Evolutionary conservation across 208 protist genomes (phyloP).

Genomic region (Leishmania guyanensis): DNA sequence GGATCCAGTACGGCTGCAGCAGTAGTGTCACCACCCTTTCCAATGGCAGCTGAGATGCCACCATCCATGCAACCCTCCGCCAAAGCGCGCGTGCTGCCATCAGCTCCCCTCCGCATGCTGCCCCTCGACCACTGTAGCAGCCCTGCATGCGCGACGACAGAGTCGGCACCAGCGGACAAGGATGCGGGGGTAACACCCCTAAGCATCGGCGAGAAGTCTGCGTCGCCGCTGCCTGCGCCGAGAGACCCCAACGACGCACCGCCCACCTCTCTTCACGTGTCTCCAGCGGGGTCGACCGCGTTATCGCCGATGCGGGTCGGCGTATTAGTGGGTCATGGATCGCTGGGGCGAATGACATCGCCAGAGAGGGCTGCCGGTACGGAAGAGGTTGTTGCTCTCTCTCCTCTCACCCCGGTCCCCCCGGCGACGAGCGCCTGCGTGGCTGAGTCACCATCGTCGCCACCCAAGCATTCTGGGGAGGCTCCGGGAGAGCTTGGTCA

Average conservation of each 20-base stretch:
- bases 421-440: neutral
- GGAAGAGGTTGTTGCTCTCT: slow-evolving; percentile 18
- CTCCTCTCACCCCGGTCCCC: slow-evolving; percentile 17
- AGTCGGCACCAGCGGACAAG: neutral
- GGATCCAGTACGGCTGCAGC: neutral
- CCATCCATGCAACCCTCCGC: neutral
- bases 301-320: neutral
- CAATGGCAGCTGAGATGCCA: neutral
- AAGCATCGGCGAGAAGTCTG: neutral
- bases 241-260: neutral
- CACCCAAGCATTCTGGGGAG: neutral
- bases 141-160: neutral
- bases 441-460: neutral
- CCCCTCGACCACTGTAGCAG: slow-evolving; percentile 1
- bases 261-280: neutral
- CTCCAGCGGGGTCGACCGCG: neutral
- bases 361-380: neutral
- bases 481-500: neutral
- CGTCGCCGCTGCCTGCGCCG: neutral
- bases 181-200: neutral
- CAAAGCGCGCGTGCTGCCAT: slow-evolving; percentile 19
- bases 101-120: slow-evolving; percentile 13
- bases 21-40: neutral
- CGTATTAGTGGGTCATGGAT: neutral
- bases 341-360: neutral